Percentiles rank a stretch among this genome's conserved stretches.
phyloP scores from a whole-genome alignment of 2,329 filamentous ascomycete genomes.

The Microsporum audouinii region DNA sequence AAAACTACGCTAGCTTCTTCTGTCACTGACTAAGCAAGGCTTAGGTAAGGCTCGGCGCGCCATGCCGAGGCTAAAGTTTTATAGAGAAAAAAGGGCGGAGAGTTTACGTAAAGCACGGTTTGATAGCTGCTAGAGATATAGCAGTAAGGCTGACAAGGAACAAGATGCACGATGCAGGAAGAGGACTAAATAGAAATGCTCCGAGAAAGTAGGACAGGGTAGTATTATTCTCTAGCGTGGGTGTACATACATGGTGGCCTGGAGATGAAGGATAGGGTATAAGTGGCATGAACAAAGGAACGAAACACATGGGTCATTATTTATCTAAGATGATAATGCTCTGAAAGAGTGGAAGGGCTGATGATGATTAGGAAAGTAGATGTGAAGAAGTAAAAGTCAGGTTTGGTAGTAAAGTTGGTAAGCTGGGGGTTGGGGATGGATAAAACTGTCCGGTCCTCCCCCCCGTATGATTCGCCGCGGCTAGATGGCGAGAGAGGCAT shows the following conservation, averaged over 20 bases:
- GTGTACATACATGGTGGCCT: background rate
- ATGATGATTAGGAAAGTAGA: background rate
- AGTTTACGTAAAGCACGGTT: background rate
- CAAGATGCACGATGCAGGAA: background rate
- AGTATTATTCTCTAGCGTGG: background rate
- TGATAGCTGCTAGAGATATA: no score
- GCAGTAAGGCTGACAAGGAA: background rate
- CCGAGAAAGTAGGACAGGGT: background rate
- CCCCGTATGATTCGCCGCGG: background rate
- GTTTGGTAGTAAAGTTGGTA: background rate
- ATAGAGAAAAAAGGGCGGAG: background rate
- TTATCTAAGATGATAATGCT: constrained; percentile 3
- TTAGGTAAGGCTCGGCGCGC: background rate
- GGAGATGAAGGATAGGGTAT: background rate
- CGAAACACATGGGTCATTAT: constrained; percentile 4
- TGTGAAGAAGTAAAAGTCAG: background rate
- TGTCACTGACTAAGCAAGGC: background rate
- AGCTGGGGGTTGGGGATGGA: background rate
- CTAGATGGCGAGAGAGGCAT: background rate
- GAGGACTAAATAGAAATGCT: background rate
- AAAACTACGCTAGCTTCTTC: background rate
- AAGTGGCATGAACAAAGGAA: background rate
- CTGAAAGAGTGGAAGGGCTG: background rate
- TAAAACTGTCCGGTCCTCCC: background rate
- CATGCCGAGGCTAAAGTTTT: background rate